These are phyloP conservation scores for Phialemoniopsis sp. DNA, from an alignment of 2,329 filamentous ascomycete genomes.

Conservation along the genomic window DNA sequence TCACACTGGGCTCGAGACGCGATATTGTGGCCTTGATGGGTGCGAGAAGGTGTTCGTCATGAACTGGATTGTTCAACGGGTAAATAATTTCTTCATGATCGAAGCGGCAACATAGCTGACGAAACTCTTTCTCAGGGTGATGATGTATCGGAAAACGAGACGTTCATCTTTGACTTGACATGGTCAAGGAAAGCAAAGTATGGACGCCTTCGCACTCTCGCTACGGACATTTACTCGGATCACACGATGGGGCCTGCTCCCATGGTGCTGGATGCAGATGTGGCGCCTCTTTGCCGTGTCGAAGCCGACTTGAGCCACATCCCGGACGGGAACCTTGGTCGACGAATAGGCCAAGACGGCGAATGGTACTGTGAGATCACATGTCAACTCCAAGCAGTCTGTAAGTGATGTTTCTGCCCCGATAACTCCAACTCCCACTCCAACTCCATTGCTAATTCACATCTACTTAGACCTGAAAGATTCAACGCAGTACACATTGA, in stretches of 20 bases:
- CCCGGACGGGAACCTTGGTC: slow-evolving; percentile 26
- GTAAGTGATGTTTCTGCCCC: slow-evolving; percentile 11
- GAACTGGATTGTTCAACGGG: slow-evolving; percentile 37
- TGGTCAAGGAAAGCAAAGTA: slow-evolving; percentile 23
- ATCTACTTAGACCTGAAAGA: slow-evolving; percentile 26
- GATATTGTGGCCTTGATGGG: slow-evolving; percentile 28
- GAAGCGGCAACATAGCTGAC: no score
- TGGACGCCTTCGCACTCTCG: slow-evolving; percentile 26
- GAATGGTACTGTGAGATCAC: slow-evolving; percentile 32
- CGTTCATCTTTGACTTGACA: slow-evolving; percentile 25
- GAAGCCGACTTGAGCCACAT: slow-evolving; percentile 35
- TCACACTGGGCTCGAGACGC: no score
- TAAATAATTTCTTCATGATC: no score
- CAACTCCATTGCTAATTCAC: not conserved
- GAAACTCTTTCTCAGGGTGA: slow-evolving; percentile 20
- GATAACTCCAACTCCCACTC: not conserved
- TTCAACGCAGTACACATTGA: slow-evolving; percentile 35
- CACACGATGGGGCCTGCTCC: slow-evolving; percentile 22
- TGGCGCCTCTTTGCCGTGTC: slow-evolving; percentile 28
- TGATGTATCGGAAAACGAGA: slow-evolving; percentile 31
- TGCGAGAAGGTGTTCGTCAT: slow-evolving; percentile 32
- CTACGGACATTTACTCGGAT: slow-evolving; percentile 29
- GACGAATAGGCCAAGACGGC: slow-evolving; percentile 28
- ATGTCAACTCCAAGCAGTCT: slow-evolving; percentile 35
- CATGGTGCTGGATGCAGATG: slow-evolving; percentile 26